Conservation (phyloP, 1,284 basidiomycete species). For the Gomphus bonarii region DNA sequence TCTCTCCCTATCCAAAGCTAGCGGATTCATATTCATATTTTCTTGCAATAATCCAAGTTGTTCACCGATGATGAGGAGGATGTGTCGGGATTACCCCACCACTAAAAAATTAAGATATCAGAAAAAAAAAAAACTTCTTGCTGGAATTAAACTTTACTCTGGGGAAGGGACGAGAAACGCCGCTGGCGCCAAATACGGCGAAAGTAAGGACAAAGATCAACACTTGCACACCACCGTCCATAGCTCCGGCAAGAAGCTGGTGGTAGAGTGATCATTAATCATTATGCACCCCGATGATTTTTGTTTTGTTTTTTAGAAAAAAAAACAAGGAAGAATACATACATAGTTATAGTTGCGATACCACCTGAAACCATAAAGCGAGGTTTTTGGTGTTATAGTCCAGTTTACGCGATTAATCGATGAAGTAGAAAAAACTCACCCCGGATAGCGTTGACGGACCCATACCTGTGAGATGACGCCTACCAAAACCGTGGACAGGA, state of each 20-base stretch:
- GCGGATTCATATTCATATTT: background rate
- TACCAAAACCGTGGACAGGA: slow-evolving; percentile 39
- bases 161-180: slow-evolving; percentile 41
- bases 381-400: background rate
- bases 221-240: slow-evolving; percentile 59
- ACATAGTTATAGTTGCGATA: slow-evolving; percentile 57
- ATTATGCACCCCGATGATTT: too few species aligned
- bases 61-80: slow-evolving; percentile 1
- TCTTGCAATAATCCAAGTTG: slow-evolving; percentile 12
- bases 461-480: slow-evolving; percentile 49
- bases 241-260: slow-evolving; percentile 46
- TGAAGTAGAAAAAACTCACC: slow-evolving; percentile 26
- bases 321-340: background rate
- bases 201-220: slow-evolving; percentile 61
- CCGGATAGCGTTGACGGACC: slow-evolving; percentile 45
- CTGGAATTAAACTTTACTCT: slow-evolving; percentile 22
- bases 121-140: too few species aligned
- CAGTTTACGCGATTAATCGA: background rate
- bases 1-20: background rate
- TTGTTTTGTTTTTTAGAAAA: too few species aligned
- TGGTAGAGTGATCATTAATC: background rate
- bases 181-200: slow-evolving; percentile 57
- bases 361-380: slow-evolving; percentile 22
- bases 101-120: background rate
- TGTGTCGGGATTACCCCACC: slow-evolving; percentile 12